phyloP scores from a whole-genome alignment of 768 basidiomycete genomes.

The Termitomyces sp. region DNA sequence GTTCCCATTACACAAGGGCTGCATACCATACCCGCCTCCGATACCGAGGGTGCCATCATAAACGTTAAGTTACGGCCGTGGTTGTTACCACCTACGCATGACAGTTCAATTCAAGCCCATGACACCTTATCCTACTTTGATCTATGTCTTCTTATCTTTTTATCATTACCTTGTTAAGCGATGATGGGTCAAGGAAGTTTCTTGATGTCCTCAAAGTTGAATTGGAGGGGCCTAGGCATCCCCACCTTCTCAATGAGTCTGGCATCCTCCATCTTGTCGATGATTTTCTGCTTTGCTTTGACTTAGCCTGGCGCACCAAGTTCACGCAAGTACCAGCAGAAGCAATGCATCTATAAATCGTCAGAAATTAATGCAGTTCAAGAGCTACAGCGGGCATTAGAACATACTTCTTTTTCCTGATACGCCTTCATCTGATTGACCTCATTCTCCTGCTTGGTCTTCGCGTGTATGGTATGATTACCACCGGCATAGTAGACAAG shows the following conservation, averaged over 20 bases:
- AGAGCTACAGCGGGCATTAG: background rate
- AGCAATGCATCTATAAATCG: slow-evolving; percentile 74
- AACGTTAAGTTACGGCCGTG: no score
- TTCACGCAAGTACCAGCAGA: slow-evolving; percentile 99
- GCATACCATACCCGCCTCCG: no score
- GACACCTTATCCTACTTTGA: no score
- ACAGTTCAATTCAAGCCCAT: no score
- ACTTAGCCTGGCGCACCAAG: slow-evolving; percentile 97
- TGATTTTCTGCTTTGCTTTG: slow-evolving; percentile 91
- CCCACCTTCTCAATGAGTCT: slow-evolving; percentile 94
- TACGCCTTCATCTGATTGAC: slow-evolving; percentile 99
- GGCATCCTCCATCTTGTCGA: slow-evolving; percentile 99
- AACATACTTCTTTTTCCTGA: slow-evolving; percentile 88
- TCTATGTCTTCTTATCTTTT: no score
- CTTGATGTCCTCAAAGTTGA: slow-evolving; percentile 94
- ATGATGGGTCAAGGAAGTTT: slow-evolving; percentile 96
- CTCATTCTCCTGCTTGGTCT: slow-evolving; percentile 96
- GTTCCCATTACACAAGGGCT: no score
- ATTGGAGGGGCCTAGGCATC: slow-evolving; percentile 62
- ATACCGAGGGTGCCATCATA: no score
- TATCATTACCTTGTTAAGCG: slow-evolving; percentile 30
- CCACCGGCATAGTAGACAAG: slow-evolving; percentile 93
- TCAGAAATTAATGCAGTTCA: background rate
- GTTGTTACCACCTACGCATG: no score
- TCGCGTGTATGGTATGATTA: slow-evolving; percentile 96